phyloP scores from a whole-genome alignment of 495 filamentous ascomycete genomes.

The Hamigera avellanea region DNA sequence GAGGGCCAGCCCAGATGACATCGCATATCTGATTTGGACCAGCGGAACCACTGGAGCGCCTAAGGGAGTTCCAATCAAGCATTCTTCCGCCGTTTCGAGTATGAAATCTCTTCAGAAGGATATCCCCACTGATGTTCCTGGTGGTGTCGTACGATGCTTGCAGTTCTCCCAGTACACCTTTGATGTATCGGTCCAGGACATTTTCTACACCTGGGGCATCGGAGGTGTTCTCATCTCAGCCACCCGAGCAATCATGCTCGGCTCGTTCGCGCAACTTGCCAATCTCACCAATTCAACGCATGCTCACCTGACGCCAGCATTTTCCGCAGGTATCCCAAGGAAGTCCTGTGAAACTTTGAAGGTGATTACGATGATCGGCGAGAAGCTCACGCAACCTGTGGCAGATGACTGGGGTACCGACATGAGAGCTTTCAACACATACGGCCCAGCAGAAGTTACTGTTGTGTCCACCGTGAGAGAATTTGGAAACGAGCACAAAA shows the following conservation, averaged over 20 bases:
- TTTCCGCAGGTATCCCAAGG: constrained; percentile 18
- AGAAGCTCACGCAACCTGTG: constrained; percentile 65
- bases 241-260: constrained; percentile 21
- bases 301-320: constrained; percentile 28
- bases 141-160: constrained; percentile 18
- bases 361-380: constrained; percentile 92
- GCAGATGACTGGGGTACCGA: constrained; percentile 26
- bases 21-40: too few relatives aligned
- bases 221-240: constrained; percentile 25
- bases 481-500: constrained; percentile 18
- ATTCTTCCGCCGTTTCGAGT: constrained; percentile 20
- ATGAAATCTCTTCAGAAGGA: constrained; percentile 20
- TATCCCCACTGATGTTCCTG: constrained; percentile 16
- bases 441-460: constrained; percentile 26
- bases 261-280: constrained; percentile 20
- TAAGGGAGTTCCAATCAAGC: too few relatives aligned
- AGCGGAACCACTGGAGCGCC: too few relatives aligned
- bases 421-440: constrained; percentile 24
- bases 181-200: constrained; percentile 27
- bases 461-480: constrained; percentile 25
- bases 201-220: constrained; percentile 28
- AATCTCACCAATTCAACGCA: constrained; percentile 23
- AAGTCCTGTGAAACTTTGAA: constrained; percentile 19
- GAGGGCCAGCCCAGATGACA: too few relatives aligned
- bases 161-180: constrained; percentile 29